These are phyloP conservation scores for Lipomyces spencermartinsiae DNA, from an alignment of 805 yeast genomes.

Conservation along the genomic window DNA sequence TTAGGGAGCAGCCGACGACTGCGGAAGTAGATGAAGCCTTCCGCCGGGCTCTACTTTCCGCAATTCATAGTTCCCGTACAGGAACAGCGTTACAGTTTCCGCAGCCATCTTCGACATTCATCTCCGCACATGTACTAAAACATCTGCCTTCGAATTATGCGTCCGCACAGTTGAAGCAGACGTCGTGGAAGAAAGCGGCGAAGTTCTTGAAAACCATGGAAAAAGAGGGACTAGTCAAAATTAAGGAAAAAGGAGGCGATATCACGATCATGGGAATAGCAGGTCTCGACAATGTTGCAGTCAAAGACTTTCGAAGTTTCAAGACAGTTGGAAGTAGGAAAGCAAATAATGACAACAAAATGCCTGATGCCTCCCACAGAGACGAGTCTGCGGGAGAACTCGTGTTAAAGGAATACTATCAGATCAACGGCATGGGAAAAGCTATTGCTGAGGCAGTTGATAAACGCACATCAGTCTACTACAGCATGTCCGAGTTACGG, in stretches of 20 bases:
- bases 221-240: conserved; percentile 67
- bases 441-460: conserved; percentile 55
- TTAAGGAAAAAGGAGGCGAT: conserved; percentile 88
- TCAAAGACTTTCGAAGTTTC: conserved; percentile 71
- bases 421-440: conserved; percentile 52
- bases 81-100: conserved; percentile 59
- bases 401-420: conserved; percentile 24
- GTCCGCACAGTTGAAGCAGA: conserved; percentile 63
- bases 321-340: conserved; percentile 43
- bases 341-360: conserved; percentile 24
- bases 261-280: conserved; percentile 61
- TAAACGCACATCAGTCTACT: conserved; percentile 54
- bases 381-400: conserved; percentile 3
- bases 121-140: conserved; percentile 69
- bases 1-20: conserved; percentile 39
- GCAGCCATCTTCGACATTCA: conserved; percentile 72
- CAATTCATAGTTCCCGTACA: conserved; percentile 58
- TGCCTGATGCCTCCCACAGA: background rate
- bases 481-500: conserved; percentile 62
- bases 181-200: conserved; percentile 88
- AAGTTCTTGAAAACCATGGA: conserved; percentile 88
- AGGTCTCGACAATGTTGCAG: conserved; percentile 53
- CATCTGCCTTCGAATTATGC: conserved; percentile 63
- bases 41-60: conserved; percentile 70
- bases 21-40: conserved; percentile 77